Evolutionary conservation across 2,329 filamentous ascomycete genomes (phyloP).

Genomic region (Fusarium hostae): DNA sequence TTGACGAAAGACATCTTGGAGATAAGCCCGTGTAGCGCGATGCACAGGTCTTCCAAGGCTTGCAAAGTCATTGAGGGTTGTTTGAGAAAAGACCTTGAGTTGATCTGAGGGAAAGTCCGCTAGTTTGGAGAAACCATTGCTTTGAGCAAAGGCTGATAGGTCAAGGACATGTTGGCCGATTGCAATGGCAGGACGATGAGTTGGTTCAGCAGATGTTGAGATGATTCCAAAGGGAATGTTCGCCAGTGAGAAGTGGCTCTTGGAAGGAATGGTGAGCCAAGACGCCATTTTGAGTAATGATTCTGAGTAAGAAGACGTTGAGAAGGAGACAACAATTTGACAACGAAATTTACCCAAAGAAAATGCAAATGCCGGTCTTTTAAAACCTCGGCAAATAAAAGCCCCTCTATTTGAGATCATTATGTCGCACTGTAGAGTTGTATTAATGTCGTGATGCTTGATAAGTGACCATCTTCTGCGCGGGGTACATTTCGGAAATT

Average conservation of each 20-base stretch:
- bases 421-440: background rate
- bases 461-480: background rate
- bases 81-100: constrained; percentile 43
- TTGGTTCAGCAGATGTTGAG: constrained; percentile 65
- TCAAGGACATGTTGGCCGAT: constrained; percentile 79
- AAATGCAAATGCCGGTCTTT: rapidly evolving
- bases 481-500: background rate
- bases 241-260: constrained; percentile 61
- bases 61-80: constrained; percentile 50
- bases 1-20: constrained; percentile 69
- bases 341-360: background rate
- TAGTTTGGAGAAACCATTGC: constrained; percentile 52
- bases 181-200: constrained; percentile 73
- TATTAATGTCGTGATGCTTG: background rate
- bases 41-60: constrained; percentile 73
- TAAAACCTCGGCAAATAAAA: background rate
- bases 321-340: background rate
- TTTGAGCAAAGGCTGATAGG: constrained; percentile 67
- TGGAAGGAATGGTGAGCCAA: constrained; percentile 7
- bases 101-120: constrained; percentile 41
- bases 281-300: constrained; percentile 11
- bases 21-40: constrained; percentile 73
- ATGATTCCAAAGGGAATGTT: constrained; percentile 89
- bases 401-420: background rate
- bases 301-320: background rate